Base-by-base conservation (phyloP, 768 basidiomycete genomes). In the Panellus pusillus region DNA sequence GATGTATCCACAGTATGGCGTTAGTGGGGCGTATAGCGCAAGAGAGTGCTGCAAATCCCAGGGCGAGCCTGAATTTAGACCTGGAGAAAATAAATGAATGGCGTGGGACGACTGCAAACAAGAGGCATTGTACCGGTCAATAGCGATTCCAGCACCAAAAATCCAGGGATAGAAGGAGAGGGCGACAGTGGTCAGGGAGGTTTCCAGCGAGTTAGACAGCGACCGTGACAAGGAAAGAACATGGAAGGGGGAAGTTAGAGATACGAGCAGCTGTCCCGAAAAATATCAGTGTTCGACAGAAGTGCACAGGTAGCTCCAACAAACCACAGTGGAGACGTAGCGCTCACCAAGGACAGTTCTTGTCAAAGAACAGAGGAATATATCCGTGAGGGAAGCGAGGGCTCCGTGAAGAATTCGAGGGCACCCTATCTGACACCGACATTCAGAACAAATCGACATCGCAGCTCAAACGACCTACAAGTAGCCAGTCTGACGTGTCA, bases 201-300 rank as follows among this genome's bases (percentile, higher is more conserved):
- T 93, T 65, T 99, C 97, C 24, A 95, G 72, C 12, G 93, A 95
- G 66, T 98, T 99, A 28, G 93, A 95, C 47, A 98, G 73, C 1
- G 94, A 91, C 32, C 97, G 81, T 4, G 94, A 89, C 20, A 97
- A 74, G 1, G 91, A 80, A 47, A 95, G 76, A 0, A 81, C 83
- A 69, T 98, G 82, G 73, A 98, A 98, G 65, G 96, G 83, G 5
- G 91, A 95, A 1, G 87, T 83, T 46, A 96, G 65, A 24, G 93
- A 91, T 35, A 98, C 67, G 54, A 93, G 77, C 35, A 87, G 70
- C 94, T 98, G 58, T 15, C 36, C 29, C 41, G 11, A 18, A 39
- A 27, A 51, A 41, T 39, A 52, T 57, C 20, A 52, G 24, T 24
- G 6, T 12, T 17, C 28, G 14, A 19, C 17, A 14, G 31, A 4